Evolutionary conservation across 2,329 filamentous ascomycete species (phyloP), one percentile per base, ranked within the genome.

Genomic region (Beauveria sp.): DNA sequence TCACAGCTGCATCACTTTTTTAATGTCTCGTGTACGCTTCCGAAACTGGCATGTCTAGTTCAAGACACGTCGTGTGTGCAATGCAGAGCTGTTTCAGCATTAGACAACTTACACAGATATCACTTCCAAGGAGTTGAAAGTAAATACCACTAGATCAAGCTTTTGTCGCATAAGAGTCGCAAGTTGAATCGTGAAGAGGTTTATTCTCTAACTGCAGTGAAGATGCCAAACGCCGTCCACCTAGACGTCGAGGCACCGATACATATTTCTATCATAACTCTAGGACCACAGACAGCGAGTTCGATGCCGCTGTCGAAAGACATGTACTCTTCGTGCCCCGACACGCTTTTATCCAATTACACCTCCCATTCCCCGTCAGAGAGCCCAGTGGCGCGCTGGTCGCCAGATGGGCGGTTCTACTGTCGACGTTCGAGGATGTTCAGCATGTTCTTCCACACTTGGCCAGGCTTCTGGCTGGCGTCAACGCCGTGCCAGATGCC

Each of bases 401-500:
- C 8, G 24, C 31, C 18, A 34, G 45, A 43, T 34, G 18, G 22
- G 20, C 12, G 16, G n/a, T 20, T 38, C 42, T 75, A 71, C 72
- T 78, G 80, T 69, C 77, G 78, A 69, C 85, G 82, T 62, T 88
- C 85, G 73, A 99, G 93, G 70, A 97, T 88, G 71, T 87, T 85
- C 65, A 98, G 81, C 75, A 99, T 80, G 75, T 88, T 91, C 83
- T 91, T 93, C 95, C 95, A 99, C 65, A 99, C 95, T 76, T 93
- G 88, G 53, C 91, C 90, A 22, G 95, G 95, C 79, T 96, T 88
- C 82, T 99, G 92, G 81, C 90, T 96, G 66, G 95, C 95, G 75
- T 99, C 95, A 70, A 99, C 86, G 65, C 89, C 89, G 77, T 88
- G 89, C 95, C 95, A 99, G 82, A 99, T 97, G 69, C 93, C 93